phyloP scores from a whole-genome alignment of 129 eudicot species.

The Lactuca sativa region DNA sequence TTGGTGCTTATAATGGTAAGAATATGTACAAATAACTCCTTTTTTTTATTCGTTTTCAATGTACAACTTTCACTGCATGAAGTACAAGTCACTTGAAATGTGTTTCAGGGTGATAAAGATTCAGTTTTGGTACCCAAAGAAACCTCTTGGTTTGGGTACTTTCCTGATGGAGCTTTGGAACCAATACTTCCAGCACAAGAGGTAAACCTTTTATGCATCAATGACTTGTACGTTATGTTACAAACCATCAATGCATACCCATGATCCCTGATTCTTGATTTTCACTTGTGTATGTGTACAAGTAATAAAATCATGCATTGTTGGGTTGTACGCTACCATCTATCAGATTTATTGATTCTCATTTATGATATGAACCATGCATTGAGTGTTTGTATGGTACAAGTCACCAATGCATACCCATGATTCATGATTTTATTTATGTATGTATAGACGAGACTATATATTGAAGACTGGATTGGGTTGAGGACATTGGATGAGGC shows the following conservation, averaged over 20 bases:
- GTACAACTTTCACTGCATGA: constrained; percentile 6
- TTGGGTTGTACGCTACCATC: not conserved
- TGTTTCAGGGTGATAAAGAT: constrained; percentile 60
- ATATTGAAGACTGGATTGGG: constrained; percentile 91
- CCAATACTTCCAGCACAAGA: constrained; percentile 64
- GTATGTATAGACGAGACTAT: constrained; percentile 62
- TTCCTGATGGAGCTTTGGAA: constrained; percentile 67
- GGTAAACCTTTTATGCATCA: constrained; percentile 37
- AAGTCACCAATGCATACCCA: constrained; percentile 8
- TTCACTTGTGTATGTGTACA: not conserved
- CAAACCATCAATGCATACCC: not conserved
- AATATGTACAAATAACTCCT: not conserved
- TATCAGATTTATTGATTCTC: not conserved
- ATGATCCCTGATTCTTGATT: not conserved
- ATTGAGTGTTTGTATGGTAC: constrained; percentile 20
- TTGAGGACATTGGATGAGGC: constrained; percentile 73
- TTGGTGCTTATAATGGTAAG: constrained; percentile 87
- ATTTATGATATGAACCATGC: not conserved
- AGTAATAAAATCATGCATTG: not conserved
- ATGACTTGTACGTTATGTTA: constrained; percentile 17
- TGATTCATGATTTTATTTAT: constrained; percentile 2
- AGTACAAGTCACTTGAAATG: constrained; percentile 18
- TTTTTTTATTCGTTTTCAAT: not conserved
- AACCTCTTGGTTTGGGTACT: constrained; percentile 82
- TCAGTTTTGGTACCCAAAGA: constrained; percentile 67